Base-by-base conservation (phyloP, 108 stramenopile genomes). In the Stephanodiscus minutulus region DNA sequence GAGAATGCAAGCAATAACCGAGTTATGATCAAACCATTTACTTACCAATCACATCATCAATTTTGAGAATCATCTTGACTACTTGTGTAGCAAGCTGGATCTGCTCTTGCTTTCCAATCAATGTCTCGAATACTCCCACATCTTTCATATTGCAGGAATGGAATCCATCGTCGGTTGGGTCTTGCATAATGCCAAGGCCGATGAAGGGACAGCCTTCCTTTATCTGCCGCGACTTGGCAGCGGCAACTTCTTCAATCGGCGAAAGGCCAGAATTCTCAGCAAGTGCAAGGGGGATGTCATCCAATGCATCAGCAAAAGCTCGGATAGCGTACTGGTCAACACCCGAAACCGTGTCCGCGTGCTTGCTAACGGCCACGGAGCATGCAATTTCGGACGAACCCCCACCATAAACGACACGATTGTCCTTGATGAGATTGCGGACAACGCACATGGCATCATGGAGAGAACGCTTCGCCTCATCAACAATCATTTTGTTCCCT, bases 371-470 rank as follows among this genome's bases (percentile, higher is more conserved):
- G 21, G 96, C 97, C 60, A 99, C 76, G n/a, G 97, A 87, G 86
- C 98, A 98, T 24, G 98, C 97, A 61, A 99, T 89, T 81, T 99
- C 99, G 57, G 98, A 96, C 22, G 97, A 91, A 21, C 98, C 99
- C 21, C 99, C 99, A 28, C 99, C 99, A 77, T 99, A 99, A 31
- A 99, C 99, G 21, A 99, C 93, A 50, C 97, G 93, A 85, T 98
- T 98, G 85, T 94, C 91, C 50, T 78, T 89, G 80, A 99, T 97
- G 47, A 99, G 86, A 82, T 99, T 99, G 27, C 98, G 93, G 20
- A 98, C 97, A 53, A 99, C 98, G 71, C 99, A 99, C 98, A 99
- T 99, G 83, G 99, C 98, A 85, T 99, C 99, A 78, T 99, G 99
- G 28, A 99, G 87, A n/a, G 97, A 98, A 43, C 99, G 93, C 74